Percentiles rank a stretch among this genome's conserved stretches.
Conservation (phyloP, 176 grass and related monocot genomes). For the barley (Hordeum vulgare) region DNA sequence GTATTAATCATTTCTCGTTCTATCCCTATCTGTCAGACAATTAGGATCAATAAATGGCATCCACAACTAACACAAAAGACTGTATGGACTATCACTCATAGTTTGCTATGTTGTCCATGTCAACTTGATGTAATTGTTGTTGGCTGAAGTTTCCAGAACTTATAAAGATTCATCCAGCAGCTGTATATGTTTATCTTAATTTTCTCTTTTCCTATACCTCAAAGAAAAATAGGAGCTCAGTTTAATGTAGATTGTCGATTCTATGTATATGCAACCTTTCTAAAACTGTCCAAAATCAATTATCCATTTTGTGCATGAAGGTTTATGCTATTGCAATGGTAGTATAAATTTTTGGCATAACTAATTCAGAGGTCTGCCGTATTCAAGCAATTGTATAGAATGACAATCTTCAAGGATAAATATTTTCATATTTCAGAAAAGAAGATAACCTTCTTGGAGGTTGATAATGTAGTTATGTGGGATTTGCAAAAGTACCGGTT, state of each 20-base stretch:
- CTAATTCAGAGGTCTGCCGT: neutral
- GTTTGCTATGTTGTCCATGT: neutral
- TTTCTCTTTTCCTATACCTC: neutral
- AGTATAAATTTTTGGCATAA: constrained; percentile 1
- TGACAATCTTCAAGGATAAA: neutral
- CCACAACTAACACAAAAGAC: neutral
- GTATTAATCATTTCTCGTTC: neutral
- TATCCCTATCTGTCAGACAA: neutral
- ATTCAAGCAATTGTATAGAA: neutral
- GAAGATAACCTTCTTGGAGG: neutral
- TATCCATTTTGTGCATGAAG: neutral
- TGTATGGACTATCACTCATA: neutral
- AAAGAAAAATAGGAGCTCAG: neutral
- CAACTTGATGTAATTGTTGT: neutral
- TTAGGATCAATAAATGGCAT: neutral
- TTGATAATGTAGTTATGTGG: neutral
- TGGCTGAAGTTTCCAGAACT: neutral
- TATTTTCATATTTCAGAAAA: neutral
- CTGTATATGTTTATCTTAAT: neutral
- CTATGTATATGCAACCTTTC: constrained; percentile 13
- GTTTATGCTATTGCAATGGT: neutral
- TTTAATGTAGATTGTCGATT: neutral
- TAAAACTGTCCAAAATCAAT: neutral
- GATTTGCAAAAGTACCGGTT: neutral
- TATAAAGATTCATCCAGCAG: neutral